phyloP scores from a whole-genome alignment of 495 filamentous ascomycete species.

The Xylona heveae region DNA sequence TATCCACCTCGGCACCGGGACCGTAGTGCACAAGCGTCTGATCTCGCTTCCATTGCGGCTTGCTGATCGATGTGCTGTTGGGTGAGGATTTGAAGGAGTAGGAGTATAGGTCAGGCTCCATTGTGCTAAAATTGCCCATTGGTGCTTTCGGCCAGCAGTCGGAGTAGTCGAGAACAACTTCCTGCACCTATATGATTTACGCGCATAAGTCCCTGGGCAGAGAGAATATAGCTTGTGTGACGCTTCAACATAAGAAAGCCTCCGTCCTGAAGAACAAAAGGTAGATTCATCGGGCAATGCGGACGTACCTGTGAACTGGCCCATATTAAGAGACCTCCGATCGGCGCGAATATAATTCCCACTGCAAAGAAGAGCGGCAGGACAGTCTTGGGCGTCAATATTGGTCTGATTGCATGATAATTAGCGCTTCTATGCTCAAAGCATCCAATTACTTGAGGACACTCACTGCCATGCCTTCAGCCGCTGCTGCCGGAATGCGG shows the following conservation, averaged over 20 bases:
- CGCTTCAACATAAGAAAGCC: too few relatives aligned
- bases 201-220: background rate
- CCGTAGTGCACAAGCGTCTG: constrained; percentile 9
- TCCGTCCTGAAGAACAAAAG: too few relatives aligned
- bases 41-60: constrained; percentile 18
- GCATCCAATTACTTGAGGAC: constrained; percentile 2
- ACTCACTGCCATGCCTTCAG: constrained; percentile 87
- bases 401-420: constrained; percentile 34
- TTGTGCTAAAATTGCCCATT: constrained; percentile 10
- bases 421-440: background rate
- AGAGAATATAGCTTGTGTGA: background rate
- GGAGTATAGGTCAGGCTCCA: too few relatives aligned
- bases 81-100: constrained; percentile 38
- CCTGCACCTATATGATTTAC: constrained; percentile 45
- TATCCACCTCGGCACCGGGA: constrained; percentile 2
- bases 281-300: background rate
- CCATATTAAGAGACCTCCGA: constrained; percentile 67
- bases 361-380: constrained; percentile 75
- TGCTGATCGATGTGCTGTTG: constrained; percentile 10
- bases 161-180: constrained; percentile 77
- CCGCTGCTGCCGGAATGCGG: constrained; percentile 78
- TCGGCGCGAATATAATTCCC: constrained; percentile 70
- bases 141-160: constrained; percentile 38
- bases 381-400: constrained; percentile 82
- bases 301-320: constrained; percentile 46